phyloP scores from a whole-genome alignment of 2,329 filamentous ascomycete species.

The Parastagonospora avenae region DNA sequence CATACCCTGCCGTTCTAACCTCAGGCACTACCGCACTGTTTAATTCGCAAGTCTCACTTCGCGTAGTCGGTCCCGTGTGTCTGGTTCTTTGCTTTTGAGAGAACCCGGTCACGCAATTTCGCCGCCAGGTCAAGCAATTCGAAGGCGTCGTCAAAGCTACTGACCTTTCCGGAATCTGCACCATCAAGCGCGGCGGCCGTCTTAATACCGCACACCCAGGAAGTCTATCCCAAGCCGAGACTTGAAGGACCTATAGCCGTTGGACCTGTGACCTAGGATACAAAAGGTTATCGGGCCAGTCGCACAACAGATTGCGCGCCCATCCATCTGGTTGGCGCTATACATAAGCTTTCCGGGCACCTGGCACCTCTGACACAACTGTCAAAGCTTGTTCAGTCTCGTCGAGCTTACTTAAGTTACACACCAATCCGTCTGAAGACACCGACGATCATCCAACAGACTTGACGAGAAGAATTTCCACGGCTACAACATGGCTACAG shows the following conservation, averaged over 20 bases:
- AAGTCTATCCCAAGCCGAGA: conserved; percentile 4
- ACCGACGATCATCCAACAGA: neutral
- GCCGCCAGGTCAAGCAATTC: conserved; percentile 29
- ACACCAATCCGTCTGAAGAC: conserved; percentile 12
- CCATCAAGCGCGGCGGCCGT: conserved; percentile 4
- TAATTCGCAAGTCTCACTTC: conserved; percentile 1
- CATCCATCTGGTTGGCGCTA: conserved; percentile 10
- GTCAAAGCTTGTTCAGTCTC: conserved; percentile 35
- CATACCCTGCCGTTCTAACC: conserved; percentile 6
- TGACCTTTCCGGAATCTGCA: conserved; percentile 17
- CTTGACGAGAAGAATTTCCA: neutral
- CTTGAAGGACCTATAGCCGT: conserved; percentile 1
- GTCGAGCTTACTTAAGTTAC: conserved; percentile 13
- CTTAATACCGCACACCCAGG: conserved; percentile 13
- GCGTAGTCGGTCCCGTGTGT: neutral
- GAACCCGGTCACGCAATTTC: conserved; percentile 33
- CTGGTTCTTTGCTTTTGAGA: conserved; percentile 1
- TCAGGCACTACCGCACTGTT: conserved; percentile 4
- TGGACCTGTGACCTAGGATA: conserved; percentile 1
- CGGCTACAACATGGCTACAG: conserved; percentile 30
- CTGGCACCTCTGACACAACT: conserved; percentile 29
- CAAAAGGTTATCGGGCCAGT: conserved; percentile 9
- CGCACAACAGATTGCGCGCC: conserved; percentile 13
- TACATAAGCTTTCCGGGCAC: conserved; percentile 37
- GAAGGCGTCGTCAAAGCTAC: conserved; percentile 22